A percentile compares a stretch with the other conserved stretches of the same genome.
These are phyloP conservation scores for Naganishia cerealis DNA, from an alignment of 1,284 basidiomycete genomes.

Conservation along the genomic window DNA sequence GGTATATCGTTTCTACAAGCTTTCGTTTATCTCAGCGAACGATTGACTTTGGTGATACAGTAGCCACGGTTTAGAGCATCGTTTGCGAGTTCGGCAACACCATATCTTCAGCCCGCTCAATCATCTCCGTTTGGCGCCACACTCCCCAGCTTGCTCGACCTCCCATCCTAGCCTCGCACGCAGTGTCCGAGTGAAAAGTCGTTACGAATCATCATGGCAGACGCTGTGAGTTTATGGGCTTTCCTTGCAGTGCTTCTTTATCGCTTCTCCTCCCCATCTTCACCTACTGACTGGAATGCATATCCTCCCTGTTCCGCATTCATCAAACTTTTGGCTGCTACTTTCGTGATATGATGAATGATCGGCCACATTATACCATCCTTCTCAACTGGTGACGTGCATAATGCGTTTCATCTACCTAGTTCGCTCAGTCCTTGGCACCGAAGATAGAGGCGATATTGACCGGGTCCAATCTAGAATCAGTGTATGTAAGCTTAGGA, in stretches of 20 bases:
- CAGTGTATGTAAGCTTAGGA: conserved; percentile 14
- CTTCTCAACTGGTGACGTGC: background rate
- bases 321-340: too few species aligned
- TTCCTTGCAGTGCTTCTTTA: background rate
- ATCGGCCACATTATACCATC: background rate
- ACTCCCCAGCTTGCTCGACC: background rate
- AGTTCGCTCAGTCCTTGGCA: conserved; percentile 24
- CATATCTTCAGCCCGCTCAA: background rate
- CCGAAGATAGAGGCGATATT: conserved; percentile 28
- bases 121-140: background rate
- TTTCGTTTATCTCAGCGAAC: background rate
- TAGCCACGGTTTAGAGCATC: background rate
- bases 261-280: background rate
- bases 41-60: background rate
- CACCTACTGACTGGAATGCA: background rate
- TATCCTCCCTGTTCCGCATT: background rate
- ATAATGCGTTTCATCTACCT: background rate
- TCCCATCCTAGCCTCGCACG: background rate
- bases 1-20: background rate
- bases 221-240: conserved; percentile 5
- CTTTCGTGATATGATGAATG: background rate
- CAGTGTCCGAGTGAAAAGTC: background rate
- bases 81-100: background rate
- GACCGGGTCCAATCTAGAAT: conserved; percentile 28
- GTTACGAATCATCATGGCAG: conserved; percentile 14